Base-by-base conservation (phyloP, 768 basidiomycete genomes). In the Cystobasidium tubakii region DNA sequence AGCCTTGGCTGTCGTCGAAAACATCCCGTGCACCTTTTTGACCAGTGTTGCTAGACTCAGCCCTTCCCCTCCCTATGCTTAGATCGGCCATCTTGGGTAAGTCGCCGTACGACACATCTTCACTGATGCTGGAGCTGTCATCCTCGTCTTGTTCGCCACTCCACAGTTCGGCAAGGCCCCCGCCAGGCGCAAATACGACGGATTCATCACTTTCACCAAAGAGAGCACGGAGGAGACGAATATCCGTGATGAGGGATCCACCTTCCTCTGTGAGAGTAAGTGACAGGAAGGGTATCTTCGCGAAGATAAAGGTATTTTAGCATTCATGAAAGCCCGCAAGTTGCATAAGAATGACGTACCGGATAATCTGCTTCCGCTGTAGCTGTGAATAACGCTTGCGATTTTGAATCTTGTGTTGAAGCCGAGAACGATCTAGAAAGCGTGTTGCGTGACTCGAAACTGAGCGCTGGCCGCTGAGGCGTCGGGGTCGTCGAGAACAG, bases 211-310 rank as follows among this genome's bases (percentile, higher is more conserved):
- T 84, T 76, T 90, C 88, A 46, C 83, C 84, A 80, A 91, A 92
- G 9, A 90, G 81, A 42, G 86, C 83, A 17, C 89, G 86, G 12
- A 92, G 86, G 27, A 88, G 81, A 44, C 84, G 83, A 12, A 87
- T 86, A 66, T 89, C 88, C 1, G 90, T 87, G 1, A 89, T 89
- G 65, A 92, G 82, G 13, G 88, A 89, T 27, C 89, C 88, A 1
- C 88, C 88, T 80, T 91, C 90, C 25, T 84, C 81, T 6, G 90
- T 90, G 74, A 89, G 84, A 21, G 89, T 90, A 79, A 91, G 88
- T 75, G 86, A 89, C 81, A 91, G 87, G 82, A 92, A 91, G 1
- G 89, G 87, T n/a, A 54, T 34, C 27, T 60, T 19, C 27, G 27
- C 46, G 36, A 23, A 9, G 36, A 17, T 10, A 33, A 29, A 34